Evolutionary conservation across 1,139 yeast genomes (phyloP).

Genomic region (Zygosaccharomyces pseudobailii): DNA sequence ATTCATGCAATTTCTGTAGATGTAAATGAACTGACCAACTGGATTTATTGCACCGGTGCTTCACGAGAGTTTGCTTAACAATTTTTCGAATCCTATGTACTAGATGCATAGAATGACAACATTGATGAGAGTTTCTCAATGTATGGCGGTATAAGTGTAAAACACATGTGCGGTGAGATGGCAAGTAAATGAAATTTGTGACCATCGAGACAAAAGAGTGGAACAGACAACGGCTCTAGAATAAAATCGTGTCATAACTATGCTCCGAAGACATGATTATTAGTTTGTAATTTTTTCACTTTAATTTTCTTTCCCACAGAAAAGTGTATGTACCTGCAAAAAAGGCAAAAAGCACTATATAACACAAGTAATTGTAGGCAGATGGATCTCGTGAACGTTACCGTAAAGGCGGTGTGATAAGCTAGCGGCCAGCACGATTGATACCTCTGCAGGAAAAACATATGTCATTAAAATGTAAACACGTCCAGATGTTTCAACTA

Average conservation of each 20-base stretch:
- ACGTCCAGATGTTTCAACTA: too few relatives aligned
- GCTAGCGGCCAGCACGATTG: too few relatives aligned
- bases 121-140: slow-evolving; percentile 17
- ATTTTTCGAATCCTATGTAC: slow-evolving; percentile 12
- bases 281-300: not conserved
- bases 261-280: not conserved
- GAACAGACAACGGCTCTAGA: not conserved
- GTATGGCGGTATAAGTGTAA: slow-evolving; percentile 24
- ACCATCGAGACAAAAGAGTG: slow-evolving; percentile 25
- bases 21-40: slow-evolving; percentile 24
- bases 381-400: too few relatives aligned
- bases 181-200: slow-evolving; percentile 34
- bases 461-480: too few relatives aligned
- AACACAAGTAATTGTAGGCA: too few relatives aligned
- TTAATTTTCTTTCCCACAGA: too few relatives aligned
- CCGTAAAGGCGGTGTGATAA: too few relatives aligned
- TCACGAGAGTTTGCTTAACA: slow-evolving; percentile 9
- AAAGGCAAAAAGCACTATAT: too few relatives aligned
- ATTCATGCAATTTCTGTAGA: slow-evolving; percentile 13
- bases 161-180: slow-evolving; percentile 24
- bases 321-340: too few relatives aligned
- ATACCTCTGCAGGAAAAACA: too few relatives aligned
- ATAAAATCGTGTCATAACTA: not conserved
- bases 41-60: slow-evolving; percentile 23
- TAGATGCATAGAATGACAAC: slow-evolving; percentile 18